These are phyloP conservation scores for Ascocoryne sarcoides DNA, from an alignment of 2,329 filamentous ascomycete species.

Conservation along the genomic window DNA sequence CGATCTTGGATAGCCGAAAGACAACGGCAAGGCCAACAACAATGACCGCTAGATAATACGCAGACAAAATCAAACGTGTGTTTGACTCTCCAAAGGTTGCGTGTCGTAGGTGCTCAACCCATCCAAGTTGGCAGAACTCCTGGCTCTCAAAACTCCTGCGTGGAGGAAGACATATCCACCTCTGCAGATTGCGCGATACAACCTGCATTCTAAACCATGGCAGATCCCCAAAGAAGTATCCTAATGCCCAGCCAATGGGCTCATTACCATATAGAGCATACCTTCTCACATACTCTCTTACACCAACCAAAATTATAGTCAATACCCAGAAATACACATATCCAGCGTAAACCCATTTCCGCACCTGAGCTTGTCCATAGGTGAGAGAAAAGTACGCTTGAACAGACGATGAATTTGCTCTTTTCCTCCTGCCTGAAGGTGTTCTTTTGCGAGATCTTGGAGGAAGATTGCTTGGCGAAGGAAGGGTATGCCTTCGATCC, in stretches of 20 bases:
- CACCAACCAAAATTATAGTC: slow-evolving; percentile 56
- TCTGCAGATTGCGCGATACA: slow-evolving; percentile 56
- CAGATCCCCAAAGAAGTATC: slow-evolving; percentile 79
- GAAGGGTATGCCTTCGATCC: slow-evolving; percentile 42
- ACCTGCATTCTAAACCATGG: slow-evolving; percentile 63
- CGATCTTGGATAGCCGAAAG: slow-evolving; percentile 62
- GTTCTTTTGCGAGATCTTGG: slow-evolving; percentile 35
- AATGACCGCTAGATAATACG: slow-evolving; percentile 66
- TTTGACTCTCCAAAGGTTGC: slow-evolving; percentile 65
- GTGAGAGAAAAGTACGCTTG: slow-evolving; percentile 76
- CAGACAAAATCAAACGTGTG: slow-evolving; percentile 66
- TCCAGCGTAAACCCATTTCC: slow-evolving; percentile 76
- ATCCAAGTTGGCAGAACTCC: slow-evolving; percentile 42
- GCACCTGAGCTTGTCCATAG: slow-evolving; percentile 60
- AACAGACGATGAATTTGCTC: slow-evolving; percentile 53
- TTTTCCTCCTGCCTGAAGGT: slow-evolving; percentile 56
- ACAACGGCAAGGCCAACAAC: slow-evolving; percentile 64
- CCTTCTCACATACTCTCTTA: slow-evolving; percentile 60
- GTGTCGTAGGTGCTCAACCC: slow-evolving; percentile 57
- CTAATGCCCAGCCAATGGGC: slow-evolving; percentile 84
- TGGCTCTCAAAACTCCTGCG: slow-evolving; percentile 26
- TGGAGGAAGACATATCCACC: slow-evolving; percentile 66
- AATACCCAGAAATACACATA: slow-evolving; percentile 67
- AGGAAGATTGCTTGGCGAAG: slow-evolving; percentile 31
- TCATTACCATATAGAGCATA: slow-evolving; percentile 65